Percentiles rank a stretch among this genome's conserved stretches.
Conservation (phyloP, 73 alveolate species). For the Paraurostyla sp. region DNA sequence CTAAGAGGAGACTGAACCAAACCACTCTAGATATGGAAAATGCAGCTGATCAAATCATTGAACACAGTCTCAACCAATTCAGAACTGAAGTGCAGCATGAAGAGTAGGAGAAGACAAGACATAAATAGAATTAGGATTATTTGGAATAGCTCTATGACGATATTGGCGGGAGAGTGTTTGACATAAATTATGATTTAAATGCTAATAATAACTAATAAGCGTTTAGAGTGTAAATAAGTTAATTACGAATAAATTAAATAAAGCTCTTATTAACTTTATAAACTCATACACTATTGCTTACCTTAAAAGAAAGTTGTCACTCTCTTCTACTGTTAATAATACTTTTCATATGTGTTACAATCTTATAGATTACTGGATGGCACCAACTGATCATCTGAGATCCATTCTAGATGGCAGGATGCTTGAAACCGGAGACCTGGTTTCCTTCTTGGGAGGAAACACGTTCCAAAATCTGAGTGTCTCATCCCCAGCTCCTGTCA, state of each 20-base stretch:
- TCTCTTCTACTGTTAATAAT: too few relatives aligned
- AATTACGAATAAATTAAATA: neutral
- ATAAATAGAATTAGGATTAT: neutral
- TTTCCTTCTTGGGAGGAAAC: slow-evolving; percentile 75
- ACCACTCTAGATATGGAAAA: slow-evolving; percentile 25
- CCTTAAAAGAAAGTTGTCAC: too few relatives aligned
- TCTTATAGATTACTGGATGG: too few relatives aligned
- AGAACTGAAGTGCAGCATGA: neutral
- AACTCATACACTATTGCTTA: neutral
- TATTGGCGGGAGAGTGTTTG: slow-evolving; percentile 43
- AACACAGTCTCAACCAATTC: slow-evolving; percentile 32
- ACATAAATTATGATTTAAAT: slow-evolving; percentile 36
- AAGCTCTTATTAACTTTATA: too few relatives aligned
- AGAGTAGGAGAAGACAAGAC: neutral
- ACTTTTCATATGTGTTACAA: too few relatives aligned
- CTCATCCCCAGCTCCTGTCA: slow-evolving; percentile 99
- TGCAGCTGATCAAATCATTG: slow-evolving; percentile 48
- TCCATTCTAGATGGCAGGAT: slow-evolving; percentile 29
- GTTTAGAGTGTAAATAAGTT: neutral
- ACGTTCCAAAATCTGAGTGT: slow-evolving; percentile 99
- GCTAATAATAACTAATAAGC: neutral
- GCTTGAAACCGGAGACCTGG: neutral
- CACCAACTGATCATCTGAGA: slow-evolving; percentile 19
- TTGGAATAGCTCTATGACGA: slow-evolving; percentile 35
- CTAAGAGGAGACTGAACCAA: neutral